Evolutionary conservation across 208 protist species (phyloP).

Genomic region (Trypanosoma scelopori): DNA sequence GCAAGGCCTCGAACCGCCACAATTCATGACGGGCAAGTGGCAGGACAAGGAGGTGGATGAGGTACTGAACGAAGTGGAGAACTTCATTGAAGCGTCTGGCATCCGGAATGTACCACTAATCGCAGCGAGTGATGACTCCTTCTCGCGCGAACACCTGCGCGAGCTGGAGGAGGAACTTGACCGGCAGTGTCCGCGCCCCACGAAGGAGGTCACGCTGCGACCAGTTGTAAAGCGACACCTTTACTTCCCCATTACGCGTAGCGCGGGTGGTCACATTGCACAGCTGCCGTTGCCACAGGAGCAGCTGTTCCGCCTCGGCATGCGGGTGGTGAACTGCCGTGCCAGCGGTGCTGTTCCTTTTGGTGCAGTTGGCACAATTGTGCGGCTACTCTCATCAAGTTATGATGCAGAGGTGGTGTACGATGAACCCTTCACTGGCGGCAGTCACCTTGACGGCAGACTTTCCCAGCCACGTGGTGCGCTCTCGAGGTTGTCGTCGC

Average conservation of each 20-base stretch:
- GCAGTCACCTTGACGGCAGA: conserved; percentile 71
- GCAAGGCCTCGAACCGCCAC: conserved; percentile 61
- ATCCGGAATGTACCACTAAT: conserved; percentile 72
- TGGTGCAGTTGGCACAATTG: conserved; percentile 74
- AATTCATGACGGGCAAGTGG: conserved; percentile 78
- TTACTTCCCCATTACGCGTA: conserved; percentile 79
- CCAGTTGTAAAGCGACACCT: conserved; percentile 60
- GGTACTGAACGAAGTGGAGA: conserved; percentile 73
- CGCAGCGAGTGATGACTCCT: conserved; percentile 69
- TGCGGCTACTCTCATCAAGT: conserved; percentile 75
- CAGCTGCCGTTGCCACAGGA: conserved; percentile 74
- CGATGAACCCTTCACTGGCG: conserved; percentile 82
- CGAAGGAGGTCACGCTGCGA: conserved; percentile 42
- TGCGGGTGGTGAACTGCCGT: conserved; percentile 86
- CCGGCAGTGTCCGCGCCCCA: conserved; percentile 28
- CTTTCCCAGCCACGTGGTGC: conserved; percentile 65
- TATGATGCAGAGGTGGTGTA: conserved; percentile 87
- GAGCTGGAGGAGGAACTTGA: conserved; percentile 67
- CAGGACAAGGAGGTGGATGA: conserved; percentile 52
- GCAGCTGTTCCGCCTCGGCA: conserved; percentile 68
- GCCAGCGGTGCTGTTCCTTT: conserved; percentile 78
- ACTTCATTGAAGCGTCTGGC: conserved; percentile 51
- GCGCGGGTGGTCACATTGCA: conserved; percentile 59
- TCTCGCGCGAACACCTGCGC: conserved; percentile 51
- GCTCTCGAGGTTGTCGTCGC: conserved; percentile 61